Conservation (phyloP, 352 stramenopile species). For the Globisporangium mamillatum region DNA sequence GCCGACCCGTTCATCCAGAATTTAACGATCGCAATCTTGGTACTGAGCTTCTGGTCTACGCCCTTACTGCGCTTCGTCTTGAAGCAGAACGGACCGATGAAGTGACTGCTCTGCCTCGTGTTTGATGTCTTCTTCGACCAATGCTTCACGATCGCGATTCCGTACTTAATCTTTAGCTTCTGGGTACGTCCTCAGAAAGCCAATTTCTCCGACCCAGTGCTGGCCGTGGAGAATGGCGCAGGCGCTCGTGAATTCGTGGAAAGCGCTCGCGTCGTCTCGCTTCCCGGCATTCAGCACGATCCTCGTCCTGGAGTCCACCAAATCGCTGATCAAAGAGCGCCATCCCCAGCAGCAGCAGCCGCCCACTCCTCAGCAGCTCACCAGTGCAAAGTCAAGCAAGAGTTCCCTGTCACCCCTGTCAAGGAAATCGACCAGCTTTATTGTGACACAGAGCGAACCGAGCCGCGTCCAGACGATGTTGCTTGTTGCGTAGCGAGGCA, state of each 20-base stretch:
- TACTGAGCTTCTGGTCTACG: conserved; percentile 26
- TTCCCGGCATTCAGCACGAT: conserved; percentile 3
- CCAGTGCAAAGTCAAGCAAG: neutral
- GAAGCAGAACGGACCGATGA: conserved; percentile 13
- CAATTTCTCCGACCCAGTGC: conserved; percentile 7
- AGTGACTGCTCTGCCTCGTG: conserved; percentile 22
- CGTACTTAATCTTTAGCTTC: conserved; percentile 22
- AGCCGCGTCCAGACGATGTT: conserved; percentile 3
- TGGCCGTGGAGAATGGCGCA: neutral
- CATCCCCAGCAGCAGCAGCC: neutral
- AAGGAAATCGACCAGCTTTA: neutral
- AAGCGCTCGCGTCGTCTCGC: neutral
- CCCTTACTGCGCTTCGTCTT: conserved; percentile 10
- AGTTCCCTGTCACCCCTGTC: neutral
- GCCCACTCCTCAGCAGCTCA: neutral
- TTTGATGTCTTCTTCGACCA: conserved; percentile 26
- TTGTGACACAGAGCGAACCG: neutral
- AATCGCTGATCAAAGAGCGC: conserved; percentile 7
- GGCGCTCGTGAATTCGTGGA: conserved; percentile 8
- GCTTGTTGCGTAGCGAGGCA: neutral
- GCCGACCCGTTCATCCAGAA: conserved; percentile 12
- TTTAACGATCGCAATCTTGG: conserved; percentile 13
- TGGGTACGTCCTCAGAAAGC: conserved; percentile 16
- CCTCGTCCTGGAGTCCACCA: conserved; percentile 8
- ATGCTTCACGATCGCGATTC: conserved; percentile 27